These are phyloP conservation scores for Aspergillus quadricinctus DNA, from an alignment of 2,329 filamentous ascomycete species.

Conservation along the genomic window DNA sequence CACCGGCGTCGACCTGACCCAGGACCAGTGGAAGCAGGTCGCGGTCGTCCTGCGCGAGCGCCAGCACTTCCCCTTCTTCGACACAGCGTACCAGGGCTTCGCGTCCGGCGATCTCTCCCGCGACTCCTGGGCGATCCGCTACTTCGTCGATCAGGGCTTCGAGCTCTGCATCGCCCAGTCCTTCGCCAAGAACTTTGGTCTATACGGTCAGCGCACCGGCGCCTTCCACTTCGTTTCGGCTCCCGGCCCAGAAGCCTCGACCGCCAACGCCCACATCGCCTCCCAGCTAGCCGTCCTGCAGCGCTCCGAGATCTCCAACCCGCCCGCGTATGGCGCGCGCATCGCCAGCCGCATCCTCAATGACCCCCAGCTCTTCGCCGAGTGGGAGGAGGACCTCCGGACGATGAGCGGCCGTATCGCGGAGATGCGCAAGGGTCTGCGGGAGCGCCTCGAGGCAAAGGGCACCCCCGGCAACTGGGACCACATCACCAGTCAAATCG, in stretches of 20 bases:
- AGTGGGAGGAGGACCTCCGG: slow-evolving; percentile 88
- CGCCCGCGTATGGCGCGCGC: slow-evolving; percentile 86
- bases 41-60: slow-evolving; percentile 70
- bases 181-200: slow-evolving; percentile 66
- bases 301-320: slow-evolving; percentile 95
- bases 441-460: slow-evolving; percentile 75
- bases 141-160: slow-evolving; percentile 93
- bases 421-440: slow-evolving; percentile 76
- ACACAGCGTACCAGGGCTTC: slow-evolving; percentile 96
- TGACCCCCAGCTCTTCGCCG: slow-evolving; percentile 70
- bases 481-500: slow-evolving; percentile 97
- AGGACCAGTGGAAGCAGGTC: slow-evolving; percentile 91
- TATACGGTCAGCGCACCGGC: slow-evolving; percentile 93
- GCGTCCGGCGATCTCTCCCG: slow-evolving; percentile 81
- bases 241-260: slow-evolving; percentile 62
- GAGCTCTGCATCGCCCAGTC: slow-evolving; percentile 57
- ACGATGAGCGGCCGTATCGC: slow-evolving; percentile 97
- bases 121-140: slow-evolving; percentile 87
- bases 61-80: slow-evolving; percentile 95
- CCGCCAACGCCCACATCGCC: slow-evolving; percentile 61
- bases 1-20: slow-evolving; percentile 90
- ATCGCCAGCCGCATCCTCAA: slow-evolving; percentile 84
- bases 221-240: slow-evolving; percentile 91
- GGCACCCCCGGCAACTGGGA: slow-evolving; percentile 89
- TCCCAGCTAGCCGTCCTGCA: slow-evolving; percentile 92